Evolutionary conservation across 768 basidiomycete genomes (phyloP).

Genomic region (Rhodocollybia butyracea): DNA sequence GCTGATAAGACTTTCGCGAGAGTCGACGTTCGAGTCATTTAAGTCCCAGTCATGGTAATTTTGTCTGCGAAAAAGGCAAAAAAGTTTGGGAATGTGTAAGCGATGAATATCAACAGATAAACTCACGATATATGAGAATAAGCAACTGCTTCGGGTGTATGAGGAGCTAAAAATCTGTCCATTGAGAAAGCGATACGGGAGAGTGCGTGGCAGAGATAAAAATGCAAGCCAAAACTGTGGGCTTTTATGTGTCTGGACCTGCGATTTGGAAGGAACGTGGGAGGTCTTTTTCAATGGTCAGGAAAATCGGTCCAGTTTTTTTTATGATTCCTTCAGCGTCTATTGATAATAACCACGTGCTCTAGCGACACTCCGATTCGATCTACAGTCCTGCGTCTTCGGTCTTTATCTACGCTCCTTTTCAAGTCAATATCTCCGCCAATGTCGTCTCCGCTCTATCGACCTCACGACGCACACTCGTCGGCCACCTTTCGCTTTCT

Average conservation of each 20-base stretch:
- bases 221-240: neutral
- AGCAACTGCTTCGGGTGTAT: conserved; percentile 71
- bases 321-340: neutral
- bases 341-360: neutral
- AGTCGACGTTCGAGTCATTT: conserved; percentile 55
- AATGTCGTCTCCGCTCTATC: conserved; percentile 37
- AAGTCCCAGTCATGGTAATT: conserved; percentile 66
- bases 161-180: conserved; percentile 71
- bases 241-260: neutral
- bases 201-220: neutral
- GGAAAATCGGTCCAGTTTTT: neutral
- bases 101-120: neutral
- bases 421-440: conserved; percentile 6
- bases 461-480: conserved; percentile 40
- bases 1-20: conserved; percentile 69
- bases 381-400: too few species aligned
- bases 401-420: too few species aligned
- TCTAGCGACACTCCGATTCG: too few species aligned
- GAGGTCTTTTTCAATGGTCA: neutral
- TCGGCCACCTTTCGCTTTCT: conserved; percentile 49
- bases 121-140: conserved; percentile 66
- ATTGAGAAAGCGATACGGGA: conserved; percentile 30
- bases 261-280: conserved; percentile 1
- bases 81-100: conserved; percentile 9
- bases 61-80: conserved; percentile 42